Evolutionary conservation across 2,329 filamentous ascomycete species (phyloP).

Genomic region (Penicillium griseofulvum): DNA sequence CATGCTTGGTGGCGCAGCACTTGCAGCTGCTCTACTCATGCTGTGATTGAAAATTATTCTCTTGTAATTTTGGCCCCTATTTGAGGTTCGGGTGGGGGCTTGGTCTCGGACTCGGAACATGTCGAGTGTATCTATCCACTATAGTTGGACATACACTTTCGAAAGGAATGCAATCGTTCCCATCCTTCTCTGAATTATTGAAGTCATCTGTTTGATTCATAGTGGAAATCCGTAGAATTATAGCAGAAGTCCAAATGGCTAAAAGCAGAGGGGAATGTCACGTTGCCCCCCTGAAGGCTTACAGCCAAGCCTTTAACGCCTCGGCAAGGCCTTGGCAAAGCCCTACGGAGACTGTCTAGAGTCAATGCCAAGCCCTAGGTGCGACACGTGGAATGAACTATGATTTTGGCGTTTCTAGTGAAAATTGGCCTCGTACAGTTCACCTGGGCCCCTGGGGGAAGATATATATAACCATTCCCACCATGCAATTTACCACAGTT

Average conservation of each 20-base stretch:
- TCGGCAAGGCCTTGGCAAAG: not conserved
- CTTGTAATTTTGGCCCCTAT: not conserved
- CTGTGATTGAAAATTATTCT: not conserved
- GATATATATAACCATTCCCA: too few species aligned
- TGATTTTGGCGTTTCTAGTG: not conserved
- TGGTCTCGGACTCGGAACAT: too few species aligned
- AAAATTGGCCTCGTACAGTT: too few species aligned
- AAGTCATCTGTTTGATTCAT: not conserved
- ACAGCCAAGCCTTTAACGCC: not conserved
- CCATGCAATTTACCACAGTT: not conserved
- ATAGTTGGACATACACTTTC: not conserved
- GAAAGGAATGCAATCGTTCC: not conserved
- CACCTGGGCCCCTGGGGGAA: too few species aligned
- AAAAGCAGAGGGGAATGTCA: not conserved
- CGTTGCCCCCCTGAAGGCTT: too few species aligned
- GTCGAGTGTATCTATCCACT: not conserved
- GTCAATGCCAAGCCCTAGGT: not conserved
- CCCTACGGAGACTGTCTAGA: not conserved
- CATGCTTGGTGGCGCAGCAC: not conserved
- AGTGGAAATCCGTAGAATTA: too few species aligned
- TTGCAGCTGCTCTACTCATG: slow-evolving; percentile 9
- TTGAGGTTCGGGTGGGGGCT: not conserved
- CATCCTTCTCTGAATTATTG: not conserved
- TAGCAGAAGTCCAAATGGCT: not conserved
- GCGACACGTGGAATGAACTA: not conserved